These are phyloP conservation scores for Tieghemostelium lacteum DNA, from an alignment of 78 protist species.

Conservation along the genomic window DNA sequence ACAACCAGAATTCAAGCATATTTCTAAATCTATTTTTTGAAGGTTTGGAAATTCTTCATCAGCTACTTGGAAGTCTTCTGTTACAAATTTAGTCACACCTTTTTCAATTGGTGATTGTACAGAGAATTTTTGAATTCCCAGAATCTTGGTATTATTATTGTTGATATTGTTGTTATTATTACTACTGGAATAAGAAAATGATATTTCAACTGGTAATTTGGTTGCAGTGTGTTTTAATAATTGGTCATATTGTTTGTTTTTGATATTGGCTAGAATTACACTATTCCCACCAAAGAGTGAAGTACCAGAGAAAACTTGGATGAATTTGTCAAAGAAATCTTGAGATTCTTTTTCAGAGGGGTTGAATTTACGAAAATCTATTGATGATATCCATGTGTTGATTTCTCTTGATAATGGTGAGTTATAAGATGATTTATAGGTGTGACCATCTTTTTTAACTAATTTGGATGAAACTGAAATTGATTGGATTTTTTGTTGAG, in stretches of 20 bases:
- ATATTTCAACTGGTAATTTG: background rate
- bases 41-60: background rate
- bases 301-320: constrained; percentile 47
- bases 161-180: background rate
- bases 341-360: background rate
- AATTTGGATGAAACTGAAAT: background rate
- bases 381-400: background rate
- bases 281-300: constrained; percentile 67
- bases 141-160: background rate
- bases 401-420: background rate
- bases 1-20: background rate
- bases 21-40: background rate
- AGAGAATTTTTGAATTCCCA: background rate
- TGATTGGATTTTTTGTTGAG: background rate
- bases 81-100: no score
- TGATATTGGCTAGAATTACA: constrained; percentile 73
- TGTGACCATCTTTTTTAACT: background rate
- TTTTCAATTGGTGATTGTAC: background rate
- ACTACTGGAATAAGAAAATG: background rate
- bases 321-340: constrained; percentile 36
- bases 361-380: background rate
- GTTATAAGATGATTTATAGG: background rate
- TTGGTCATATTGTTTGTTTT: constrained; percentile 36
- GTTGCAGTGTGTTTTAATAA: constrained; percentile 28
- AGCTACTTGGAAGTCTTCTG: background rate